These are phyloP conservation scores for Mortierella sp. DNA, from an alignment of 371 early-diverging fungal species.

Conservation along the genomic window DNA sequence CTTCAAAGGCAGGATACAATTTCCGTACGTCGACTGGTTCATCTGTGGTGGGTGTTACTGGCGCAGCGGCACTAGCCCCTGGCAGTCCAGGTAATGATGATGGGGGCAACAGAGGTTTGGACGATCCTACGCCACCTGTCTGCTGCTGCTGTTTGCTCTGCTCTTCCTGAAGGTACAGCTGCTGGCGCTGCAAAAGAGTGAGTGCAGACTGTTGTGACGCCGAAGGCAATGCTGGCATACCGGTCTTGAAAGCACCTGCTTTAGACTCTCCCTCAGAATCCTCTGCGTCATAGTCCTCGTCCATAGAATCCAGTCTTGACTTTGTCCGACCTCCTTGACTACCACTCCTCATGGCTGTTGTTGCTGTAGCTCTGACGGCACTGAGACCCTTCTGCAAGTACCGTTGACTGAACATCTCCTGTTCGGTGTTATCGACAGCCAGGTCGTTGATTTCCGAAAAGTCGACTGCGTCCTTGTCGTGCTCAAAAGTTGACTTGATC, in stretches of 20 bases:
- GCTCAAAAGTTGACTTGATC: slow-evolving; percentile 58
- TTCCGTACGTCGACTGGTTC: slow-evolving; percentile 63
- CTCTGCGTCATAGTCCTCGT: slow-evolving; percentile 79
- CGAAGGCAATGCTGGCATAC: not conserved
- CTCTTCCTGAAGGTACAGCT: slow-evolving; percentile 32
- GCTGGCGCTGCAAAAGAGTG: slow-evolving; percentile 41
- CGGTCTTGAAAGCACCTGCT: not conserved
- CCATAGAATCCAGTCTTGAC: slow-evolving; percentile 56
- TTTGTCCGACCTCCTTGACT: slow-evolving; percentile 13
- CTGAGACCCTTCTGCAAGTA: slow-evolving; percentile 41
- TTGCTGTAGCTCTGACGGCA: slow-evolving; percentile 25
- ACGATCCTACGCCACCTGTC: slow-evolving; percentile 9
- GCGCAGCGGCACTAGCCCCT: slow-evolving; percentile 2
- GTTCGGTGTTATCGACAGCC: slow-evolving; percentile 75
- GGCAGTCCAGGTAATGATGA: slow-evolving; percentile 17
- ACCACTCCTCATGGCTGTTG: slow-evolving; percentile 33
- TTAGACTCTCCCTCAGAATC: slow-evolving; percentile 62
- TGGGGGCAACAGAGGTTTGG: slow-evolving; percentile 4
- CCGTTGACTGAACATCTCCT: slow-evolving; percentile 41
- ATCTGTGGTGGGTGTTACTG: slow-evolving; percentile 21
- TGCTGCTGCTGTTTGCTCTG: slow-evolving; percentile 35
- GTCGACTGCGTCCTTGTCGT: slow-evolving; percentile 82
- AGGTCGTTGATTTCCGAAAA: slow-evolving; percentile 87
- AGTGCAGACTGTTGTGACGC: slow-evolving; percentile 16
- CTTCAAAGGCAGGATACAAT: slow-evolving; percentile 78